phyloP scores from a whole-genome alignment of 768 basidiomycete genomes.

The Trametes elegans region DNA sequence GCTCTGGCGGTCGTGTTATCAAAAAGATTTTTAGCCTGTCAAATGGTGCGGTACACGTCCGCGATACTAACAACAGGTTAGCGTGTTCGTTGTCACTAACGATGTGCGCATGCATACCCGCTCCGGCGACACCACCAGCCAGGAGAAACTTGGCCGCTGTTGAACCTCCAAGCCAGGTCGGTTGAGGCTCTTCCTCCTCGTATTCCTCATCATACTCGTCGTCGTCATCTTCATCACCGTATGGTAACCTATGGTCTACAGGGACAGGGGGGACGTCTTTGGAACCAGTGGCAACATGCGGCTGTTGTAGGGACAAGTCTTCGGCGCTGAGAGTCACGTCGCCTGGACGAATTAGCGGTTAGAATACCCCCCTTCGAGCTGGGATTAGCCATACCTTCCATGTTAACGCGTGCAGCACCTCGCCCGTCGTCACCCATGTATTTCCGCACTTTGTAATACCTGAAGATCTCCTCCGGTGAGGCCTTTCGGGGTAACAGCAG shows the following conservation, averaged over 20 bases:
- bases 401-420: slow-evolving; percentile 77
- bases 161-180: slow-evolving; percentile 59
- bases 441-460: slow-evolving; percentile 70
- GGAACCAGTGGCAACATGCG: slow-evolving; percentile 5
- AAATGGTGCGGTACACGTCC: slow-evolving; percentile 96
- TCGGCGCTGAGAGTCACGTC: slow-evolving; percentile 79
- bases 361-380: neutral
- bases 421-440: slow-evolving; percentile 73
- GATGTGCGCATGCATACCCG: slow-evolving; percentile 63
- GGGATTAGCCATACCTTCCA: slow-evolving; percentile 69
- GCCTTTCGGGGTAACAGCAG: slow-evolving; percentile 80
- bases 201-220: slow-evolving; percentile 43
- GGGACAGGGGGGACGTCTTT: slow-evolving; percentile 18
- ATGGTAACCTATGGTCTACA: slow-evolving; percentile 24
- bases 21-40: slow-evolving; percentile 96
- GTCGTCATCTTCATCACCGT: slow-evolving; percentile 33
- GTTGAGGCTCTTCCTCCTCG: slow-evolving; percentile 62
- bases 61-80: slow-evolving; percentile 61
- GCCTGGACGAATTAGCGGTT: slow-evolving; percentile 41
- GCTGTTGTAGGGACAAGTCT: slow-evolving; percentile 46
- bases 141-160: slow-evolving; percentile 86
- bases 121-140: slow-evolving; percentile 94
- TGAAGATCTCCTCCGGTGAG: slow-evolving; percentile 83
- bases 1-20: slow-evolving; percentile 82
- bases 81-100: neutral